phyloP scores from a whole-genome alignment of 1,284 basidiomycete genomes.

The Puccinia hordei region DNA sequence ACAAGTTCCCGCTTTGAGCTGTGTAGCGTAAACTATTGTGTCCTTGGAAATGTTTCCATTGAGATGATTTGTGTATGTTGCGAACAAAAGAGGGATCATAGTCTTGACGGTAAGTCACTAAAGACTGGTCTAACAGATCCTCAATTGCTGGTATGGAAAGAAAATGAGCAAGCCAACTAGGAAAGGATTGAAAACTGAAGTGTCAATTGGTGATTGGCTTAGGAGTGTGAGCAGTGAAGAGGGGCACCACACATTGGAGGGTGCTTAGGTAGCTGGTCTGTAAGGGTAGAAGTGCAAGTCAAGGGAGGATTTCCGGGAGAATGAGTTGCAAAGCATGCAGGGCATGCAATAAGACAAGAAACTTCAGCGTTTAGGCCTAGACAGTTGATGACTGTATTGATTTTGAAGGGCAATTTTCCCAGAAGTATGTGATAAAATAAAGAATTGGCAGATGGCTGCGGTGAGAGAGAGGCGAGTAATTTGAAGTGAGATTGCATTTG shows the following conservation, averaged over 20 bases:
- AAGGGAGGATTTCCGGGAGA: not conserved
- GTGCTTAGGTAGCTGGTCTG: not conserved
- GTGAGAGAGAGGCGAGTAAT: not conserved
- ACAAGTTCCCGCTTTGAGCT: not conserved
- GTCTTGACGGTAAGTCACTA: not conserved
- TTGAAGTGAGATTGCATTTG: not conserved
- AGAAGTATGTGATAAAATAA: too few relatives aligned
- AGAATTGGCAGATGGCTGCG: not conserved
- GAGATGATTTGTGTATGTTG: not conserved
- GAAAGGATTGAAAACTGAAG: not conserved
- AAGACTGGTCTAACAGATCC: slow-evolving; percentile 16
- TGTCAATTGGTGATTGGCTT: not conserved
- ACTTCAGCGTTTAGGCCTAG: not conserved
- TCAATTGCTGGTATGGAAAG: slow-evolving; percentile 17
- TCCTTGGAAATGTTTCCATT: slow-evolving; percentile 15
- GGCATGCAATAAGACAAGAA: not conserved
- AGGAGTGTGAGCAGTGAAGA: not conserved
- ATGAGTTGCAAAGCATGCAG: slow-evolving; percentile 14
- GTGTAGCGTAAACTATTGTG: not conserved
- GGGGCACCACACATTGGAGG: not conserved
- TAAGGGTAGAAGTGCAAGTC: not conserved
- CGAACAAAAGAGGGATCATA: not conserved
- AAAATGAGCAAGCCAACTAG: not conserved
- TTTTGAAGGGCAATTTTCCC: not conserved
- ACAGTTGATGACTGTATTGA: not conserved